Base-by-base conservation (phyloP, 768 basidiomycete species). In the Boletales sp. region DNA sequence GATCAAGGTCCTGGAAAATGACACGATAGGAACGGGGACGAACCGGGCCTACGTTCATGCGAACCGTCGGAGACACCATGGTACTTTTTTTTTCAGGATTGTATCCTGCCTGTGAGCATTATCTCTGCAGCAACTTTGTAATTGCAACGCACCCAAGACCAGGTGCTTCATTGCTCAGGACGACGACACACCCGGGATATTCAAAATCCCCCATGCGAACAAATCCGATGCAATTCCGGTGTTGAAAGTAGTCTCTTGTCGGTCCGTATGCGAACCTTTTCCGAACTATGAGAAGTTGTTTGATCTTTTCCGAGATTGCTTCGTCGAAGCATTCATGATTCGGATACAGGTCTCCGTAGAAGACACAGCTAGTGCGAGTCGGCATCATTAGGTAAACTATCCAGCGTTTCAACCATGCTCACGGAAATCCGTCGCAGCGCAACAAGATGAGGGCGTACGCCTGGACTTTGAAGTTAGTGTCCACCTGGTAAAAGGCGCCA, bases 371-470 rank as follows among this genome's bases (percentile, higher is more conserved):
- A 46, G 30, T 50, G 43, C 33, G 1, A 44, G 37, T 21, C 15
- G 45, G 31, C 1, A 15, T 50, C 4, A 40, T 8, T 37, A 25
- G 25, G 30, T 33, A 39, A 18, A 38, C 30, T 42, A 25, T 38
- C 33, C 36, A 18, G 30, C 39, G 37, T 41, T 49, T 50, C 19
- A 15, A 37, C 18, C 10, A 44, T 46, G 15, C 87, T 64, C 60
- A 91, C 89, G 90, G 90, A 57, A 87, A 77, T 28, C 90, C 90
- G 37, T 74, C 67, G 35, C 73, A 71, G 53, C 86, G 82, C 41
- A 93, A 74, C 48, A 93, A 74, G 58, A 90, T 87, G 35, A 93
- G 64, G 2, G 90, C 81, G 63, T 93, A 92, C 1, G 90, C 89
- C 57, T 91, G 89, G 31, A 81, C 67, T 66, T 91, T 92, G 73